These are phyloP conservation scores for Erysimum cheiranthoides DNA, from an alignment of 345 rosid genomes.

Conservation along the genomic window DNA sequence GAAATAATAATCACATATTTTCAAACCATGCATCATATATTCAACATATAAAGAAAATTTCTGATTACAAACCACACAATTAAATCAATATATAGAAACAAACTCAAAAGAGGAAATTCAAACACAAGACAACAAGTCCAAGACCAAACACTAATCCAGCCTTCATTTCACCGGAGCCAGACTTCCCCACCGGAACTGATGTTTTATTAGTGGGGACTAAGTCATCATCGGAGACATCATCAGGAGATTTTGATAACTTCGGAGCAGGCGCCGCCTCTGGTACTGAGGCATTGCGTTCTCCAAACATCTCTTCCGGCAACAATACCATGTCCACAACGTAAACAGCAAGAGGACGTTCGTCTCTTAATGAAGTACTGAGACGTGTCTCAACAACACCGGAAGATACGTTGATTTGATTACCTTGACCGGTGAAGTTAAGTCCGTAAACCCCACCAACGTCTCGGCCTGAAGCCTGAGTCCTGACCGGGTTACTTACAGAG, in stretches of 20 bases:
- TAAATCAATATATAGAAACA: neutral
- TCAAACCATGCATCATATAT: slow-evolving; percentile 12
- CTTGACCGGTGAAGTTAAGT: slow-evolving; percentile 69
- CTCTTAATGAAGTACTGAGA: slow-evolving; percentile 61
- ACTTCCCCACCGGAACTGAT: slow-evolving; percentile 31
- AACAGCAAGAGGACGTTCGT: slow-evolving; percentile 66
- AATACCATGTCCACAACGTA: slow-evolving; percentile 82
- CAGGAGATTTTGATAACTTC: slow-evolving; percentile 17
- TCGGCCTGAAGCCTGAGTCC: slow-evolving; percentile 64
- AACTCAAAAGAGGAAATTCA: slow-evolving; percentile 53
- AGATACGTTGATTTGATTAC: slow-evolving; percentile 83
- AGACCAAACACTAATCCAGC: slow-evolving; percentile 52
- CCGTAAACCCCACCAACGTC: slow-evolving; percentile 52
- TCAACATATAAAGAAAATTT: slow-evolving; percentile 19
- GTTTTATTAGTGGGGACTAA: slow-evolving; percentile 42
- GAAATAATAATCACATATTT: too few species aligned
- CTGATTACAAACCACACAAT: slow-evolving; percentile 18
- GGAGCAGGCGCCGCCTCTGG: slow-evolving; percentile 55
- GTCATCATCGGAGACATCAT: slow-evolving; percentile 9
- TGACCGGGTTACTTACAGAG: slow-evolving; percentile 76
- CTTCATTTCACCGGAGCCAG: slow-evolving; percentile 47
- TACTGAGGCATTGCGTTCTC: slow-evolving; percentile 44
- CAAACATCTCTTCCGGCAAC: slow-evolving; percentile 69
- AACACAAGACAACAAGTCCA: slow-evolving; percentile 61
- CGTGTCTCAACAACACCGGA: slow-evolving; percentile 67